Evolutionary conservation across 2,329 filamentous ascomycete species (phyloP).

Genomic region (Ceratocystiopsis sp.): DNA sequence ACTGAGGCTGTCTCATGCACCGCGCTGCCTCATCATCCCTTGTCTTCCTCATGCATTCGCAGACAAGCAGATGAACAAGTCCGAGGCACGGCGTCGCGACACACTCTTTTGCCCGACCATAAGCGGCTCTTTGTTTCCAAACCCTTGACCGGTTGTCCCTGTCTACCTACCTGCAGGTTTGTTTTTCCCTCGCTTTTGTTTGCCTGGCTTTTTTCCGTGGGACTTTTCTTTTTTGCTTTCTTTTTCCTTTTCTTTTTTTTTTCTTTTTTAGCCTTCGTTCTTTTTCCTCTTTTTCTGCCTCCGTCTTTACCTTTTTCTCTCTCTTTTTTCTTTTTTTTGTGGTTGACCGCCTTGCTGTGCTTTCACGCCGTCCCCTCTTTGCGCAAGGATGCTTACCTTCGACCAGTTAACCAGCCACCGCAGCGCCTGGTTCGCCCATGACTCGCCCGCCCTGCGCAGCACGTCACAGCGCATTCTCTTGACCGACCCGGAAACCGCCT

Average conservation of each 20-base stretch:
- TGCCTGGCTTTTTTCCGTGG: slow-evolving; percentile 3
- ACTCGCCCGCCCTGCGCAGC: slow-evolving; percentile 22
- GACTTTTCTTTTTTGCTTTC: neutral
- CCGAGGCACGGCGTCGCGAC: no score
- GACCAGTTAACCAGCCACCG: no score
- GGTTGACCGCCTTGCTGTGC: neutral
- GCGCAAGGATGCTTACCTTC: no score
- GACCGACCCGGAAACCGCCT: no score
- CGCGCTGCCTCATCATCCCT: neutral
- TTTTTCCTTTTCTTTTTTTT: neutral
- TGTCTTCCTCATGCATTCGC: neutral
- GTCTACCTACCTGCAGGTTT: slow-evolving; percentile 1
- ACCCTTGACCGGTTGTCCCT: neutral
- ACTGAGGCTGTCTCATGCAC: neutral
- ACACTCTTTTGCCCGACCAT: no score
- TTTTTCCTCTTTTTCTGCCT: neutral
- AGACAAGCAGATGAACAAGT: neutral
- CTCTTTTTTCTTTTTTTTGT: neutral
- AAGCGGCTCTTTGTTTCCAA: no score
- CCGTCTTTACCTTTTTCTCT: neutral
- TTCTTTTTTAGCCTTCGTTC: neutral
- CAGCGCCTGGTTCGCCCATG: neutral
- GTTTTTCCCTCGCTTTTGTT: neutral
- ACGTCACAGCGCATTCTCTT: no score
- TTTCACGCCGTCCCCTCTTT: neutral